phyloP scores from a whole-genome alignment of 2,329 filamentous ascomycete genomes.

The Pseudocercospora vitis region DNA sequence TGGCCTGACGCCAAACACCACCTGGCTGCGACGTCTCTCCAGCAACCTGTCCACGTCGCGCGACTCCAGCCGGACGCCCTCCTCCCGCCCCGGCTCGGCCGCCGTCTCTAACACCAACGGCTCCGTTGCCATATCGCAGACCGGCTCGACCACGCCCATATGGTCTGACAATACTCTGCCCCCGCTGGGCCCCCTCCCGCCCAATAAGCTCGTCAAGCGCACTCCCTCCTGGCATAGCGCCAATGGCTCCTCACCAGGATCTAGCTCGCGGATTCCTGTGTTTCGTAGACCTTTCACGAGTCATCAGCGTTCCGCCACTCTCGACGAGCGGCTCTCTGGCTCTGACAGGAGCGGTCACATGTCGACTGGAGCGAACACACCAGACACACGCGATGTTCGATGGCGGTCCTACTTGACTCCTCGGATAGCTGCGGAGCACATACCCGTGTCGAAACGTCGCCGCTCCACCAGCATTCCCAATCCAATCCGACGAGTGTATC shows the following conservation, averaged over 20 bases:
- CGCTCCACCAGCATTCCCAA: slow-evolving; percentile 40
- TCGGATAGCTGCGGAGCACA: slow-evolving; percentile 27
- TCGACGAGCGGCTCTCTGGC: slow-evolving; percentile 48
- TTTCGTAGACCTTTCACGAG: slow-evolving; percentile 75
- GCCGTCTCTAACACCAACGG: slow-evolving; percentile 60
- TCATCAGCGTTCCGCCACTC: slow-evolving; percentile 71
- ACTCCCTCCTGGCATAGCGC: slow-evolving; percentile 57
- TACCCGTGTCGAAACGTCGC: slow-evolving; percentile 24
- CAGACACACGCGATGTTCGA: slow-evolving; percentile 28
- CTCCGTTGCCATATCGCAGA: slow-evolving; percentile 47
- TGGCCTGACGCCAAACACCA: slow-evolving; percentile 22
- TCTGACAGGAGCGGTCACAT: slow-evolving; percentile 19
- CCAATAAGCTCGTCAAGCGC: slow-evolving; percentile 78
- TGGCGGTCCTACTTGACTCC: slow-evolving; percentile 40
- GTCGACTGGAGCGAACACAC: slow-evolving; percentile 18
- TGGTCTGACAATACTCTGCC: slow-evolving; percentile 45
- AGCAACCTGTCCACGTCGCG: slow-evolving; percentile 37
- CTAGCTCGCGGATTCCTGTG: slow-evolving; percentile 61
- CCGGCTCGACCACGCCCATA: slow-evolving; percentile 64
- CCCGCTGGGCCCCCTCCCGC: slow-evolving; percentile 47
- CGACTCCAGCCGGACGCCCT: slow-evolving; percentile 52
- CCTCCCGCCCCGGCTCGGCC: slow-evolving; percentile 64
- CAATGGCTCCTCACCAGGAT: slow-evolving; percentile 50
- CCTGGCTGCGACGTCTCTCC: slow-evolving; percentile 69
- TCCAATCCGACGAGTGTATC: slow-evolving; percentile 40